Conservation (phyloP, 208 protist genomes). For the Wallacemonas sp. region DNA sequence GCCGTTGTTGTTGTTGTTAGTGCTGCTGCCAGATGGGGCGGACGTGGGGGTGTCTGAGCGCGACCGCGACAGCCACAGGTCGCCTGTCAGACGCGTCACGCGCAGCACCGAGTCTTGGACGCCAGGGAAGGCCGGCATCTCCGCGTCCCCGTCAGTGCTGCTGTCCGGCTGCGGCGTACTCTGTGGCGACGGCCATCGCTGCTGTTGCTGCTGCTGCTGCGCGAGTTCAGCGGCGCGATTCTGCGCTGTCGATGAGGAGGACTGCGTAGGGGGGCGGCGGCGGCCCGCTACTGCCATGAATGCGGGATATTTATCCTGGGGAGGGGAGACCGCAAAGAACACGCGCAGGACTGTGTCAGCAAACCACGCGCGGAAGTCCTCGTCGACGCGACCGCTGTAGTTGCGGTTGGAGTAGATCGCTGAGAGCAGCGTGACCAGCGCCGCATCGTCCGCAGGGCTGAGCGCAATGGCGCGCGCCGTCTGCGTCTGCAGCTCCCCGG, state of each 20-base stretch:
- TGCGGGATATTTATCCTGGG: background rate
- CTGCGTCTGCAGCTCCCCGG: background rate
- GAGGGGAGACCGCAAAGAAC: background rate
- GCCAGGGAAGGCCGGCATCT: constrained; percentile 8
- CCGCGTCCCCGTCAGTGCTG: background rate
- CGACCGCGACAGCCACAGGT: background rate
- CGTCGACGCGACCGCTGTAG: constrained; percentile 10
- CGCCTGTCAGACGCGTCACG: constrained; percentile 9
- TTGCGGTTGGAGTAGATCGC: background rate
- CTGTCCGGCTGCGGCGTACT: too few relatives aligned
- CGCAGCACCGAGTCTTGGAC: constrained; percentile 6
- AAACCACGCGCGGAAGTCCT: constrained; percentile 7
- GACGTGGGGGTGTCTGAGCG: background rate
- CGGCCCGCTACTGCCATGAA: background rate
- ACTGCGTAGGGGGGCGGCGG: background rate
- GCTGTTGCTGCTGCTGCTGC: background rate
- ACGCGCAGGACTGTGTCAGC: background rate
- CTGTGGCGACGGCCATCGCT: too few relatives aligned
- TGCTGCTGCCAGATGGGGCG: too few relatives aligned
- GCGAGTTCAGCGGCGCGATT: background rate
- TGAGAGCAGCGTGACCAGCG: background rate
- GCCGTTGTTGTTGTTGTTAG: too few relatives aligned
- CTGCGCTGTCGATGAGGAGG: background rate
- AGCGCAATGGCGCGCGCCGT: background rate
- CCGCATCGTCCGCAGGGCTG: background rate